These are phyloP conservation scores for Bipolaris sorokiniana DNA, from an alignment of 2,329 filamentous ascomycete species.

Conservation along the genomic window DNA sequence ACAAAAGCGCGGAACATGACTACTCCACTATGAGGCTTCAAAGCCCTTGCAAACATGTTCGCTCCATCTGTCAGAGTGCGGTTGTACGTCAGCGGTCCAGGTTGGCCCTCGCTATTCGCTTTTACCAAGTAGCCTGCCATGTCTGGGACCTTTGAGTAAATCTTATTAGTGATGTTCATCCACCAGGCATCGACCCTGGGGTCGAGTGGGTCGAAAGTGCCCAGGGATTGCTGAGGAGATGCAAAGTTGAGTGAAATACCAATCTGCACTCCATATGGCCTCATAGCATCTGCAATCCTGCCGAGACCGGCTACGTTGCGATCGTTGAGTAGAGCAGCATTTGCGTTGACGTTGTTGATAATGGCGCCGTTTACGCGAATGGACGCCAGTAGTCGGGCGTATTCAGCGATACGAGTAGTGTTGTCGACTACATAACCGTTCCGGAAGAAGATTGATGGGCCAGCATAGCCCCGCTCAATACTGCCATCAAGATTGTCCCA, in stretches of 20 bases:
- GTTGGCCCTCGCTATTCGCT: slow-evolving; percentile 74
- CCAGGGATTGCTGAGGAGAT: slow-evolving; percentile 61
- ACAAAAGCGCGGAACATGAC: slow-evolving; percentile 77
- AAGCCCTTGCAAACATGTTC: slow-evolving; percentile 78
- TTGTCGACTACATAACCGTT: slow-evolving; percentile 63
- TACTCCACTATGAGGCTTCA: slow-evolving; percentile 90
- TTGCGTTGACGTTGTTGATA: slow-evolving; percentile 76
- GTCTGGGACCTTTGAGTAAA: slow-evolving; percentile 69
- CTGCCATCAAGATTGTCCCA: slow-evolving; percentile 75
- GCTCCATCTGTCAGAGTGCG: slow-evolving; percentile 71
- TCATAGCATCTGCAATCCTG: slow-evolving; percentile 67
- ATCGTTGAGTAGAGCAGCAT: slow-evolving; percentile 61
- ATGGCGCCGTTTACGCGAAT: slow-evolving; percentile 70
- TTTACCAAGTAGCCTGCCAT: slow-evolving; percentile 74
- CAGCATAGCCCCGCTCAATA: slow-evolving; percentile 72
- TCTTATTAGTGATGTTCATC: slow-evolving; percentile 62
- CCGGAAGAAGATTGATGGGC: slow-evolving; percentile 71
- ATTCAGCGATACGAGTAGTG: slow-evolving; percentile 65
- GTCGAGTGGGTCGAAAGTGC: slow-evolving; percentile 71
- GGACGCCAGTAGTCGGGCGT: slow-evolving; percentile 70
- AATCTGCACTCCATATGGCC: slow-evolving; percentile 70
- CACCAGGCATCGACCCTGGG: slow-evolving; percentile 66
- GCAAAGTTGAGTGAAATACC: slow-evolving; percentile 73
- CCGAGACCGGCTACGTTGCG: slow-evolving; percentile 67
- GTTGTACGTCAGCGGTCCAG: slow-evolving; percentile 72